These are phyloP conservation scores for Babesia bovis DNA, from an alignment of 169 alveolate species.

Conservation along the genomic window DNA sequence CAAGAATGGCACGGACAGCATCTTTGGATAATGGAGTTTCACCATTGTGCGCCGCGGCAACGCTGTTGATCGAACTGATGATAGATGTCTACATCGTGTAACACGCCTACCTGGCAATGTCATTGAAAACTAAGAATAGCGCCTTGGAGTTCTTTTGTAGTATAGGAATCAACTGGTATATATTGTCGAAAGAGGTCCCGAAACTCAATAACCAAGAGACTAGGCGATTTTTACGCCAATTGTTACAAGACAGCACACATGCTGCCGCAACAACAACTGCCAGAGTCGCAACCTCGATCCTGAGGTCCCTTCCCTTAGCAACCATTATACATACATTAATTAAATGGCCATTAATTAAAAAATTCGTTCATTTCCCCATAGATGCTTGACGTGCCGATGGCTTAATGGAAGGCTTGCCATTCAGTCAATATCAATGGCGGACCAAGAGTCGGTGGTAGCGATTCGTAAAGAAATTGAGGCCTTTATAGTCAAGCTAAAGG, in stretches of 20 bases:
- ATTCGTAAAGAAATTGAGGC: slow-evolving; percentile 26
- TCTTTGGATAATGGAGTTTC: slow-evolving; percentile 24
- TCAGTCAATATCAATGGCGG: not conserved
- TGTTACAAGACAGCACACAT: slow-evolving; percentile 18
- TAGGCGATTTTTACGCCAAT: slow-evolving; percentile 15
- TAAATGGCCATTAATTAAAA: no score
- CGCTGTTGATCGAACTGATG: slow-evolving; percentile 44
- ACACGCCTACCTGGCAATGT: slow-evolving; percentile 49
- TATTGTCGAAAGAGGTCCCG: slow-evolving; percentile 20
- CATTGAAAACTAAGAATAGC: slow-evolving; percentile 47
- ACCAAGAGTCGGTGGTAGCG: slow-evolving; percentile 2
- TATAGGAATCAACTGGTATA: slow-evolving; percentile 58
- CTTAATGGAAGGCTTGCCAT: not conserved
- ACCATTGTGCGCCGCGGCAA: slow-evolving; percentile 11
- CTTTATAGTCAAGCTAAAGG: not conserved
- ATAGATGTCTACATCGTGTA: not conserved
- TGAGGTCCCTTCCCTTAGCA: slow-evolving; percentile 10
- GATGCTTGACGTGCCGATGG: not conserved
- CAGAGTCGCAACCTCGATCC: slow-evolving; percentile 23
- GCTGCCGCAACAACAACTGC: slow-evolving; percentile 39
- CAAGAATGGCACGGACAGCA: slow-evolving; percentile 17
- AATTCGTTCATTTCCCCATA: slow-evolving; percentile 4
- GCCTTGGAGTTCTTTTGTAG: slow-evolving; percentile 55
- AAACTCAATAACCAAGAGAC: slow-evolving; percentile 16
- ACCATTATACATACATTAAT: slow-evolving; percentile 10